Evolutionary conservation across 2,329 filamentous ascomycete species (phyloP), one percentile per base, ranked within the genome.

Genomic region (Apiospora malaysiana): DNA sequence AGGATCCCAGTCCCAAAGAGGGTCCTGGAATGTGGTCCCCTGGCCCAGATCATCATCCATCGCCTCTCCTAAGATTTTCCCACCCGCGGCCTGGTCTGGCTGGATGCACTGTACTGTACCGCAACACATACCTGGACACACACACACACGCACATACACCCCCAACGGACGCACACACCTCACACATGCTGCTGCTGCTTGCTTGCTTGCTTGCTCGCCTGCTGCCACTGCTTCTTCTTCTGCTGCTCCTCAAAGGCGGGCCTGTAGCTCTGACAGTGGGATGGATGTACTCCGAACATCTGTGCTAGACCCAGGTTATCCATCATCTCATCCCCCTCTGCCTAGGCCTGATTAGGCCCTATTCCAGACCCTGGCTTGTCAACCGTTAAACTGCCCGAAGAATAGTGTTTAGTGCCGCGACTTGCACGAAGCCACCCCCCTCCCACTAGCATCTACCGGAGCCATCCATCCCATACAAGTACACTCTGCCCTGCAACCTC

Each of bases 41-140:
- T 70, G 77, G 77, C 77, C 78, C 77, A 81, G 80, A 82, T 81
- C 80, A 77, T 76, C 78, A 77, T 78, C 74, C 78, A 77, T 78
- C 74, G 73, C 75, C 77, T 78, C 77, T 45, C 78, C 80, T 82
- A 84, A 85, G 46, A 32, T 83, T 84, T 86, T 85, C 84, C 84
- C 80, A 84, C 67, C 14, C 45, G 23, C 67, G 46, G 67, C 32
- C 23, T 32, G 82, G 83, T 81, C 81, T 78, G 83, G 84, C 81
- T 81, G 81, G 82, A 81, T 83, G 80, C 81, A 81, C 81, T 82
- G 80, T 80, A 68, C 67, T 25, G 46, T 67, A 67, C 65, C 40
- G 65, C 56, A 63, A 67, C 46, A 67, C 65, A 67, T 67, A 67
- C 65, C 18, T 59, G 51, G 47, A 4, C 46, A 9, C n/a, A 25